phyloP scores from a whole-genome alignment of 2,329 filamentous ascomycete genomes.

The Sclerotinia trifoliorum region DNA sequence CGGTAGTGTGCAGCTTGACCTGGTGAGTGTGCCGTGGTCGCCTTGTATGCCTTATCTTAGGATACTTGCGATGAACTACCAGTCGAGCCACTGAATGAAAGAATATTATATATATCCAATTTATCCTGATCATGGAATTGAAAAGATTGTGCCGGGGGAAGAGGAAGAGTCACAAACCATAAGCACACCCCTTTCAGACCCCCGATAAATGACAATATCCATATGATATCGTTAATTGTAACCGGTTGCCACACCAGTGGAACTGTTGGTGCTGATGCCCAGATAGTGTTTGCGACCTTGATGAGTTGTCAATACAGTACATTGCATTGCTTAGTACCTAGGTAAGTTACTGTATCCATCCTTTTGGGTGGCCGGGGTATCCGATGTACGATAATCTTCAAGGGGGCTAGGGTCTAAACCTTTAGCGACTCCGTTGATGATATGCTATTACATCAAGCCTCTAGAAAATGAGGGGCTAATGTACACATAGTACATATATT shows the following conservation, averaged over 20 bases:
- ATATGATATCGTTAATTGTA: background rate
- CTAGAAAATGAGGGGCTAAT: conserved; percentile 1
- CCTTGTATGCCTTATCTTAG: conserved; percentile 33
- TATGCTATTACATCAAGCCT: conserved; percentile 1
- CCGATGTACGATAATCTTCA: conserved; percentile 8
- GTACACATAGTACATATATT: background rate
- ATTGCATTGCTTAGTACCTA: background rate
- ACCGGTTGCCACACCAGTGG: conserved; percentile 1
- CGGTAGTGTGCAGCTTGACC: conserved; percentile 27
- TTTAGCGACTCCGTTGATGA: background rate
- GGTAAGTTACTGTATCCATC: background rate
- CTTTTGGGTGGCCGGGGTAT: conserved; percentile 2
- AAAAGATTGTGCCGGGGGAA: background rate
- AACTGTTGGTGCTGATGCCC: conserved; percentile 1
- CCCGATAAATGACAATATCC: background rate
- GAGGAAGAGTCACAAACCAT: background rate
- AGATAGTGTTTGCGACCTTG: conserved; percentile 18
- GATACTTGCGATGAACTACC: background rate
- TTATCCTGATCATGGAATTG: background rate
- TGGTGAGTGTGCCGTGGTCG: conserved; percentile 36
- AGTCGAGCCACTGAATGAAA: background rate
- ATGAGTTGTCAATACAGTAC: conserved; percentile 21
- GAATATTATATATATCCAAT: background rate
- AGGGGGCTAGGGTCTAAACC: background rate
- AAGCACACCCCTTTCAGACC: background rate